Percentiles rank a stretch among this genome's conserved stretches.
These are phyloP conservation scores for Capronia coronata DNA, from an alignment of 2,329 filamentous ascomycete species.

Conservation along the genomic window DNA sequence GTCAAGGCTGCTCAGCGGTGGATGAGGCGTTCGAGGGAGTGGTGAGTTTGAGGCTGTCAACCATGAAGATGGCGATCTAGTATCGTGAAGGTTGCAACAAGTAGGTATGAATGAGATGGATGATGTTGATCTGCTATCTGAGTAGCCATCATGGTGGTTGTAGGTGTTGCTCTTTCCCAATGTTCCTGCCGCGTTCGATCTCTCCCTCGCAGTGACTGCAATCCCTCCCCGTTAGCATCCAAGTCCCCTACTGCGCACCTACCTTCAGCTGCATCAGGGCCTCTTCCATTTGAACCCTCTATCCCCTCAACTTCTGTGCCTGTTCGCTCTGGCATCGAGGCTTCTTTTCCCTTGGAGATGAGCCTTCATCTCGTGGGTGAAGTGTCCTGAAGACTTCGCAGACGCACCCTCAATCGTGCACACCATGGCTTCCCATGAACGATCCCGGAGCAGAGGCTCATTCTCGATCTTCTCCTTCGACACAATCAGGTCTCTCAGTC, in stretches of 20 bases:
- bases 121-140: not conserved
- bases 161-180: slow-evolving; percentile 3
- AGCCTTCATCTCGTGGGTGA: not conserved
- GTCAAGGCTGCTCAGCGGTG: not conserved
- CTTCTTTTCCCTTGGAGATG: not conserved
- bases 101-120: not conserved
- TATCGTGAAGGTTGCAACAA: not conserved
- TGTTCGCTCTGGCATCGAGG: not conserved
- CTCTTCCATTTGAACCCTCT: not conserved
- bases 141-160: not conserved
- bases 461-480: slow-evolving; percentile 25
- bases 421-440: slow-evolving; percentile 18
- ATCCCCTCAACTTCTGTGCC: not conserved
- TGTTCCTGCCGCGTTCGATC: slow-evolving; percentile 1
- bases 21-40: not conserved
- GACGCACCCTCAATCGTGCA: not conserved
- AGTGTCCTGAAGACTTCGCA: not conserved
- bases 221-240: not conserved
- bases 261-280: not conserved
- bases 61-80: not conserved
- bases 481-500: slow-evolving; percentile 21
- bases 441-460: slow-evolving; percentile 19
- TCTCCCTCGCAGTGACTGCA: not conserved
- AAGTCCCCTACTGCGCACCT: too few relatives aligned
- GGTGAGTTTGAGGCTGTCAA: not conserved